phyloP scores from a whole-genome alignment of 2,329 filamentous ascomycete genomes.

The Arthrobotrys pseudoclavata region DNA sequence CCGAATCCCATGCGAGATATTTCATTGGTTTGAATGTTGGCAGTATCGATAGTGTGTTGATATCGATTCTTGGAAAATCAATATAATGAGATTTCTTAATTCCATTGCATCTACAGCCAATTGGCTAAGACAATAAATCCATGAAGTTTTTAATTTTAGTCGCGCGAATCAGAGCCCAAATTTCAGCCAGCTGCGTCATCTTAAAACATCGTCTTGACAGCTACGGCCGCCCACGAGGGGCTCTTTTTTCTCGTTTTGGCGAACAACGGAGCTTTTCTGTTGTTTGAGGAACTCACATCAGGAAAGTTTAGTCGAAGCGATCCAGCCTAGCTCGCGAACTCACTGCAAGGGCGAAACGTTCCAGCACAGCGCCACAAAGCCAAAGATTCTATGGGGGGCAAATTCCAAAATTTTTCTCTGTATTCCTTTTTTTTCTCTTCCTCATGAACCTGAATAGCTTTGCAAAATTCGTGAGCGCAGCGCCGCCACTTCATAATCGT shows the following conservation, averaged over 20 bases:
- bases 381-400: neutral
- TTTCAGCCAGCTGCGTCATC: neutral
- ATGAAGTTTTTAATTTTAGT: too few relatives aligned
- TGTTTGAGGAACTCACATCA: slow-evolving; percentile 19
- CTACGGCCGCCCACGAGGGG: neutral
- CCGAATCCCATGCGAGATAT: neutral
- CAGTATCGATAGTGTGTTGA: too few relatives aligned
- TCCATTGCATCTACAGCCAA: too few relatives aligned
- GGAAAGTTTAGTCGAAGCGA: slow-evolving; percentile 25
- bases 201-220: neutral
- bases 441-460: neutral
- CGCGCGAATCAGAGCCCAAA: neutral
- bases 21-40: too few relatives aligned
- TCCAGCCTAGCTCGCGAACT: neutral
- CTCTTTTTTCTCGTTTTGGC: slow-evolving; percentile 14
- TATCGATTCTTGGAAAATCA: too few relatives aligned
- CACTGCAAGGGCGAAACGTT: slow-evolving; percentile 26
- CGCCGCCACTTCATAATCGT: neutral
- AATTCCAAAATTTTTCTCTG: neutral
- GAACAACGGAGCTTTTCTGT: neutral
- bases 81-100: too few relatives aligned
- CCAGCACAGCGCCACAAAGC: neutral
- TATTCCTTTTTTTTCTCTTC: neutral
- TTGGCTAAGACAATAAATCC: too few relatives aligned
- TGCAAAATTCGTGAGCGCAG: neutral